These are phyloP conservation scores for Mycosphaerella arachidis DNA, from an alignment of 2,329 filamentous ascomycete species.

Conservation along the genomic window DNA sequence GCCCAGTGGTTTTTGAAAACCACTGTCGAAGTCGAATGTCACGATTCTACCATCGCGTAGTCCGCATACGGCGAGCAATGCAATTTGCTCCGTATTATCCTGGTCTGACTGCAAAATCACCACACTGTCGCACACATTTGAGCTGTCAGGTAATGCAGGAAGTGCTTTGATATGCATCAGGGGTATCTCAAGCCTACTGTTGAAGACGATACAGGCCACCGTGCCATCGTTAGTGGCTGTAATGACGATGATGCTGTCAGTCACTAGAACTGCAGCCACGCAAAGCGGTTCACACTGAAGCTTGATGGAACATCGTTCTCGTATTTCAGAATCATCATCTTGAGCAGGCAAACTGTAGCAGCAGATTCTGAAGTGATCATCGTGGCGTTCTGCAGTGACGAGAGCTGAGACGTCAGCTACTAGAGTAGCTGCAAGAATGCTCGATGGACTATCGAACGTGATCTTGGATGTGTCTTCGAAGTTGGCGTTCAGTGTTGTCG, in stretches of 20 bases:
- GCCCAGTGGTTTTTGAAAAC: slow-evolving; percentile 2
- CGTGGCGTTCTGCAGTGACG: slow-evolving; percentile 17
- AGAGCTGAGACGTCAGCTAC: slow-evolving; percentile 11
- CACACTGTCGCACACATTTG: slow-evolving; percentile 25
- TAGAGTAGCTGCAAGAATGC: slow-evolving; percentile 25
- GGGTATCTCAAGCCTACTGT: neutral
- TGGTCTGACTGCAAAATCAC: slow-evolving; percentile 13
- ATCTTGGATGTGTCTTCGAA: slow-evolving; percentile 27
- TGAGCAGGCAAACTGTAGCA: slow-evolving; percentile 8
- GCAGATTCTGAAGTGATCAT: slow-evolving; percentile 8
- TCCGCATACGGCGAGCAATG: slow-evolving; percentile 25
- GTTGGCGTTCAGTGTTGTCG: slow-evolving; percentile 19
- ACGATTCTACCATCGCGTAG: slow-evolving; percentile 29
- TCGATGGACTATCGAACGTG: slow-evolving; percentile 6
- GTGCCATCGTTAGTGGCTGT: slow-evolving; percentile 13
- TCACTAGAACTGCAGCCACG: slow-evolving; percentile 11
- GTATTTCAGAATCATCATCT: slow-evolving; percentile 7
- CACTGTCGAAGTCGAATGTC: slow-evolving; percentile 11
- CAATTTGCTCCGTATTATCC: neutral
- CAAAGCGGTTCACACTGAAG: slow-evolving; percentile 13
- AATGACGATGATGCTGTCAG: slow-evolving; percentile 7
- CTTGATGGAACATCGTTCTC: neutral
- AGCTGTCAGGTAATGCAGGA: neutral
- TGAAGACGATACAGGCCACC: slow-evolving; percentile 9
- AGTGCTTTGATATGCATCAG: slow-evolving; percentile 6